Base-by-base conservation (phyloP, 371 early-diverging fungal genomes). In the Mortierella sp. region DNA sequence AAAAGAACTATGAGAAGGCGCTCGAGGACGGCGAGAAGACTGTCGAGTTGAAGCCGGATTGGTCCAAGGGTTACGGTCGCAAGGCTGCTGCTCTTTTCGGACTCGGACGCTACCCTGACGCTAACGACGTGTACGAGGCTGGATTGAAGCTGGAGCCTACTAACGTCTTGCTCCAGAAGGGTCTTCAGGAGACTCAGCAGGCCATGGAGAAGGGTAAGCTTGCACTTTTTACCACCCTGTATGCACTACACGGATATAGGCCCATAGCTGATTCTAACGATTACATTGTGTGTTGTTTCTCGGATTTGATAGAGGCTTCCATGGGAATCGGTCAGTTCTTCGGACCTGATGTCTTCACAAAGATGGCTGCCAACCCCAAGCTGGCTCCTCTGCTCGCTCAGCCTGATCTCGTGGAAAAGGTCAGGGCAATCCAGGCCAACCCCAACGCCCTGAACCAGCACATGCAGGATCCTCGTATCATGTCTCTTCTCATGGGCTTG, bases 1-100 rank as follows among this genome's bases (percentile, higher is more conserved):
- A 88, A 56, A 89, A 89, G 66, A 64, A 92, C 53, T 95, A 90
- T 68, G 72, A 82, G n/a, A 79, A 86, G 56, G 96, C 95, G 2
- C 80, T 94, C 50, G 78, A 81, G 60, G 96, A 96, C 79, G 96
- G 93, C 24, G 89, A 93, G 37, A 91, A 94, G 81, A 89, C 94
- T 23, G 82, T 94, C 23, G 80, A 86, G 62, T 43, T 95, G 28
- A 93, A 91, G 79, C 81, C 89, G n/a, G 85, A 87, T 70, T 95
- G 95, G 95, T 82, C 92, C 65, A 95, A 95, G 87, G 94, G 94
- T 26, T 95, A 95, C 82, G 84, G 91, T 34, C 89, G 96, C 66
- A 90, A 92, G 80, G 95, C 93, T 12, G 91, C 94, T 30, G 95
- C 95, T 14, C 86, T 92, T 39, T 85, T 84, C 62, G 95, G 95